These are phyloP conservation scores for Tricholomella constricta DNA, from an alignment of 768 basidiomycete genomes.

Conservation along the genomic window DNA sequence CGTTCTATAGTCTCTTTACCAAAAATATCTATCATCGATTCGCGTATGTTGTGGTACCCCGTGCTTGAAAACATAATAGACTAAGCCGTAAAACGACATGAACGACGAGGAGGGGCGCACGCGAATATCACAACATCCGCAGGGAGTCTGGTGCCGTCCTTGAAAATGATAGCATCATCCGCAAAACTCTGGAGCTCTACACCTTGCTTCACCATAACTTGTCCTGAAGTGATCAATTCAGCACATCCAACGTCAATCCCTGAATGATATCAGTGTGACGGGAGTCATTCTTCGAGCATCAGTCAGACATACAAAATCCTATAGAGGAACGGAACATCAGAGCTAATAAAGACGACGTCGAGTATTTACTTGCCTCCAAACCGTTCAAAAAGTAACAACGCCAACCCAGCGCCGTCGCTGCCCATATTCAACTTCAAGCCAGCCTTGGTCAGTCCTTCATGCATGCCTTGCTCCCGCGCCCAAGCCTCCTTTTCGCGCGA, in stretches of 20 bases:
- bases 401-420: slow-evolving; percentile 30
- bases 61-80: slow-evolving; percentile 13
- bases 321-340: not conserved
- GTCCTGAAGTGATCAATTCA: slow-evolving; percentile 52
- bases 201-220: slow-evolving; percentile 61
- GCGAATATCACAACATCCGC: slow-evolving; percentile 52
- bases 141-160: slow-evolving; percentile 37
- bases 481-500: slow-evolving; percentile 19
- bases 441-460: slow-evolving; percentile 34
- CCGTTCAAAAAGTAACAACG: slow-evolving; percentile 28
- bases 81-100: not conserved
- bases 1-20: slow-evolving; percentile 35
- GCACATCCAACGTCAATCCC: slow-evolving; percentile 51
- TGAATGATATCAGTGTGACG: slow-evolving; percentile 13
- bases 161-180: slow-evolving; percentile 35
- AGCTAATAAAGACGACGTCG: not conserved
- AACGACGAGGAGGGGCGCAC: slow-evolving; percentile 16
- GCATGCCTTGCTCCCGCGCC: slow-evolving; percentile 34
- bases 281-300: not conserved
- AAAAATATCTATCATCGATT: slow-evolving; percentile 32
- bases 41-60: slow-evolving; percentile 31
- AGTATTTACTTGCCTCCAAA: slow-evolving; percentile 31
- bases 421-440: slow-evolving; percentile 41
- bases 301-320: slow-evolving; percentile 14
- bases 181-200: slow-evolving; percentile 40